These are phyloP conservation scores for Vickermania ingenoplastis DNA, from an alignment of 208 protist species.

Conservation along the genomic window DNA sequence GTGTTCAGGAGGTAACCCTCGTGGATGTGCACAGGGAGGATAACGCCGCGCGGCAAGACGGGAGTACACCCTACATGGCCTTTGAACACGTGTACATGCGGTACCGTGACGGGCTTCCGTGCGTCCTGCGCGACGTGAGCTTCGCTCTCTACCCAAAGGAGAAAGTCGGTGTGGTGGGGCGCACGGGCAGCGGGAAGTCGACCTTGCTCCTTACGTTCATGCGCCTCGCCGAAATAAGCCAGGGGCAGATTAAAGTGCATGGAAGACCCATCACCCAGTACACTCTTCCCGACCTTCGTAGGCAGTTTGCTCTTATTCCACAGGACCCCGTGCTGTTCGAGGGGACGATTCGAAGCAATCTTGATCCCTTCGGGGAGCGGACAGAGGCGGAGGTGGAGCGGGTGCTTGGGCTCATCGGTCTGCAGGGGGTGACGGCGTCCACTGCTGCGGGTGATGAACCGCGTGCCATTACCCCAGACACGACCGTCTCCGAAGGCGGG, in stretches of 20 bases:
- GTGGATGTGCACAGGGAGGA: slow-evolving; percentile 2
- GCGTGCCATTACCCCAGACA: neutral
- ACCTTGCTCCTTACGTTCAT: slow-evolving; percentile 63
- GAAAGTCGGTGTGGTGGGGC: slow-evolving; percentile 78
- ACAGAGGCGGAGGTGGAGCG: slow-evolving; percentile 30
- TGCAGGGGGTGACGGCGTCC: neutral
- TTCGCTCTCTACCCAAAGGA: slow-evolving; percentile 40
- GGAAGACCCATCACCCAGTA: slow-evolving; percentile 19
- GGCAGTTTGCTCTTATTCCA: slow-evolving; percentile 59
- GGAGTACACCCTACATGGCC: slow-evolving; percentile 15
- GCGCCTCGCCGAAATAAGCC: slow-evolving; percentile 38
- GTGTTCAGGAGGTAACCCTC: neutral
- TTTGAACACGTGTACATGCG: slow-evolving; percentile 60
- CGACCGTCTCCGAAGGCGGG: slow-evolving; percentile 29
- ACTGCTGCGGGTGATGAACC: neutral
- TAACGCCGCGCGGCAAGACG: neutral
- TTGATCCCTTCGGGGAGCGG: slow-evolving; percentile 41
- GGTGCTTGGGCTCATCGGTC: slow-evolving; percentile 27
- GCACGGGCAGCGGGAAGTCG: slow-evolving; percentile 81
- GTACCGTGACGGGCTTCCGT: slow-evolving; percentile 65
- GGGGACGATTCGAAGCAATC: slow-evolving; percentile 63
- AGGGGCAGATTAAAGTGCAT: slow-evolving; percentile 37
- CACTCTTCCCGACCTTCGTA: slow-evolving; percentile 40
- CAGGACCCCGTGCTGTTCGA: slow-evolving; percentile 75
- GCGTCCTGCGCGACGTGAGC: slow-evolving; percentile 57